Conservation (phyloP, 345 rosid genomes). For the Arabidopsis suecica region DNA sequence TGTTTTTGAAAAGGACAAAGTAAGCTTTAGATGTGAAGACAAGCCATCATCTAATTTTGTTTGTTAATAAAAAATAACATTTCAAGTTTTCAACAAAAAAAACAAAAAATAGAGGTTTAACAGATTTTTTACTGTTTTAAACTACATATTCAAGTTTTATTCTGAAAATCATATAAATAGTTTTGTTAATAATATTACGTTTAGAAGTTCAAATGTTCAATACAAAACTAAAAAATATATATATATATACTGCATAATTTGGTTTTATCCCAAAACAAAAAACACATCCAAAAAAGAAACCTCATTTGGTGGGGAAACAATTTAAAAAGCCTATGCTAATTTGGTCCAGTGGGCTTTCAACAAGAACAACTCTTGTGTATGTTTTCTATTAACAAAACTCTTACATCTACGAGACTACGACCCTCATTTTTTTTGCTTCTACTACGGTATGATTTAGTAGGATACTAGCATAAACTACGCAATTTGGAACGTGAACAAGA, state of each 20-base stretch:
- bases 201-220: background rate
- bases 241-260: background rate
- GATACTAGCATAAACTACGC: background rate
- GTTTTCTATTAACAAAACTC: background rate
- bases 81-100: background rate
- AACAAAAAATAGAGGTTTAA: no score
- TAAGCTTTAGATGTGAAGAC: background rate
- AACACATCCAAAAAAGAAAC: background rate
- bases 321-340: background rate
- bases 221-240: background rate
- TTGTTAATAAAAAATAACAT: background rate
- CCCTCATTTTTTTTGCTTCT: background rate
- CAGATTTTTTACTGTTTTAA: no score
- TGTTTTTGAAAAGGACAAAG: conserved; percentile 11
- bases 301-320: background rate
- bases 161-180: no score
- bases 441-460: no score
- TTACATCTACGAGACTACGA: background rate
- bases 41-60: background rate
- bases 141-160: no score
- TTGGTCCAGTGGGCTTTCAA: conserved; percentile 26
- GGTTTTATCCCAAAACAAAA: background rate
- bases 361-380: background rate
- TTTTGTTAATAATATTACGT: background rate
- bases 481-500: background rate